Conservation (phyloP, 345 rosid genomes). For the Eucalyptus regnans region DNA sequence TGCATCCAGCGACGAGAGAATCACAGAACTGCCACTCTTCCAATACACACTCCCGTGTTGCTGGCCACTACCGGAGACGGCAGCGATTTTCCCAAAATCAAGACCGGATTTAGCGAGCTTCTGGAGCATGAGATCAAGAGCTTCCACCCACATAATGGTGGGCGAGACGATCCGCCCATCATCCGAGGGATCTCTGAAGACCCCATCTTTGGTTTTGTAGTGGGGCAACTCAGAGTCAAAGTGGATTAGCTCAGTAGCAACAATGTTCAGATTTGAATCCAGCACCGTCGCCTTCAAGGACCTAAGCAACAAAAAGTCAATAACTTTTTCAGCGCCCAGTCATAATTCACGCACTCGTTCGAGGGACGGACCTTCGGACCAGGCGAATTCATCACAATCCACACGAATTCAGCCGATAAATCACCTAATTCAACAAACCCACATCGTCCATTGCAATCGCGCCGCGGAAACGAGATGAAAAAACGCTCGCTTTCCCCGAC, state of each 20-base stretch:
- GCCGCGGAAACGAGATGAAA: background rate
- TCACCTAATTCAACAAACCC: background rate
- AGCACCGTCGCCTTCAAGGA: conserved; percentile 92
- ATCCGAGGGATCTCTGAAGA: conserved; percentile 51
- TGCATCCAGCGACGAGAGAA: conserved; percentile 46
- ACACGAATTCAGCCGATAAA: background rate
- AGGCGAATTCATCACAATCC: background rate
- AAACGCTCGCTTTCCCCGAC: background rate
- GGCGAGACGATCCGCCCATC: conserved; percentile 86
- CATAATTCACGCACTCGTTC: background rate
- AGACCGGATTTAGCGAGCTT: conserved; percentile 38
- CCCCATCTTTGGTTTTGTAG: conserved; percentile 80
- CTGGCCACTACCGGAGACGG: conserved; percentile 95
- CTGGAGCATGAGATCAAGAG: conserved; percentile 70
- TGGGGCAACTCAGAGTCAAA: conserved; percentile 78
- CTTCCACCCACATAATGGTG: conserved; percentile 97
- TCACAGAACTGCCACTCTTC: conserved; percentile 47
- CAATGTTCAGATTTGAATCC: conserved; percentile 56
- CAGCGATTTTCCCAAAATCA: conserved; percentile 56
- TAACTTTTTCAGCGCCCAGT: background rate
- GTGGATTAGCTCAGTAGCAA: conserved; percentile 51
- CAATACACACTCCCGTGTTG: conserved; percentile 98
- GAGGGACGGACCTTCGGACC: background rate
- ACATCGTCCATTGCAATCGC: background rate
- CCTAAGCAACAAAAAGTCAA: conserved; percentile 11